A percentile compares a stretch with the other conserved stretches of the same genome.
Conservation (phyloP, 1,139 yeast genomes). For the Taphrina pruni region DNA sequence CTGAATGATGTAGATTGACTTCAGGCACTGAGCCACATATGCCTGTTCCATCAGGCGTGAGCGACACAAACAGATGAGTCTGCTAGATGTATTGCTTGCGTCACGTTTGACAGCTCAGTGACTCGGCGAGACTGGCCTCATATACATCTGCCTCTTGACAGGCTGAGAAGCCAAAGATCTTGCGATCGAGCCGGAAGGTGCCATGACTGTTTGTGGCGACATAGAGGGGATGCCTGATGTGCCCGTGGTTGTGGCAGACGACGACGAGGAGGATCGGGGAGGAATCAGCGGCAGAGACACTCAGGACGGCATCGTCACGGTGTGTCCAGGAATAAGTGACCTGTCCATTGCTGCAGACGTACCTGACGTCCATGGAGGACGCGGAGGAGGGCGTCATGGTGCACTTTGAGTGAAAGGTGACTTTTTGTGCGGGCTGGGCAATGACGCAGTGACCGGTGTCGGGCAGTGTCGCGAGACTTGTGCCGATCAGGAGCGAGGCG, state of each 20-base stretch:
- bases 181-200: neutral
- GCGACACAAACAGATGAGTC: no score
- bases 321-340: neutral
- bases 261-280: neutral
- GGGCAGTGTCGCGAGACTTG: neutral
- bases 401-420: neutral
- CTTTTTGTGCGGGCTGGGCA: neutral
- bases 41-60: no score
- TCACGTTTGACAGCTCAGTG: conserved; percentile 7
- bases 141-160: neutral
- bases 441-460: neutral
- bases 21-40: no score
- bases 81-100: neutral
- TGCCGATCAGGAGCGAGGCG: neutral
- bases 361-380: neutral
- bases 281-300: neutral
- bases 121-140: neutral
- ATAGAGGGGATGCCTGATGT: conserved; percentile 9
- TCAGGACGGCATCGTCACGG: neutral
- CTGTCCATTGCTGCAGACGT: neutral
- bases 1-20: no score
- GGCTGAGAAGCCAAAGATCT: conserved; percentile 1
- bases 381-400: neutral
- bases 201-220: neutral
- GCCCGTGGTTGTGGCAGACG: conserved; percentile 8